A percentile compares a stretch with the other conserved stretches of the same genome.
These are phyloP conservation scores for Neurospora sp. DNA, from an alignment of 495 filamentous ascomycete genomes.

Conservation along the genomic window DNA sequence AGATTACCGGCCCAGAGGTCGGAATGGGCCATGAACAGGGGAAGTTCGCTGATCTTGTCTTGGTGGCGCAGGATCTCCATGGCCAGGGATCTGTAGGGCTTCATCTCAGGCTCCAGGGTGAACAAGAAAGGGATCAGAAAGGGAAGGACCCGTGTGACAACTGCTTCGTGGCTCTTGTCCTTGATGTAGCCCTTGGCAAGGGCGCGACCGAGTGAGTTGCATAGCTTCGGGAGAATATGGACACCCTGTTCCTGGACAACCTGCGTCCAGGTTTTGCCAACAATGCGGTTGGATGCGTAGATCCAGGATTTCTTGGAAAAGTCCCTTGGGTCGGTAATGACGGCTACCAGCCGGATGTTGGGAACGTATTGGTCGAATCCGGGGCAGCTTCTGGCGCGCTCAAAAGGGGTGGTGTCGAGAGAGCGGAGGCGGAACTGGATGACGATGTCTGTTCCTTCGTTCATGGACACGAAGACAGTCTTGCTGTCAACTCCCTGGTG, in stretches of 20 bases:
- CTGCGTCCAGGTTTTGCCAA: background rate
- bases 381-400: background rate
- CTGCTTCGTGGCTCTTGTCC: background rate
- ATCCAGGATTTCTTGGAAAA: background rate
- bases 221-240: background rate
- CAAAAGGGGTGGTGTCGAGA: background rate
- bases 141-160: background rate
- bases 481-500: background rate
- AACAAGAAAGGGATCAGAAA: background rate
- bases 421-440: background rate
- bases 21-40: conserved; percentile 19
- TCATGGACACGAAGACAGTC: background rate
- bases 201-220: background rate
- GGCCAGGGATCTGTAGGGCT: background rate
- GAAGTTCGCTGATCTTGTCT: background rate
- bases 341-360: background rate
- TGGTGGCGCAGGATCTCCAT: background rate
- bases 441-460: background rate
- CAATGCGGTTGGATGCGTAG: background rate
- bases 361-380: background rate
- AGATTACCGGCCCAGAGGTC: conserved; percentile 26
- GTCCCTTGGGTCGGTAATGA: background rate
- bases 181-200: background rate
- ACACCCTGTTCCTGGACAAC: background rate
- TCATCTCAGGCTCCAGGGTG: background rate